phyloP scores from a whole-genome alignment of 2,329 filamentous ascomycete species.

The Aspergillus quadrilineatus region DNA sequence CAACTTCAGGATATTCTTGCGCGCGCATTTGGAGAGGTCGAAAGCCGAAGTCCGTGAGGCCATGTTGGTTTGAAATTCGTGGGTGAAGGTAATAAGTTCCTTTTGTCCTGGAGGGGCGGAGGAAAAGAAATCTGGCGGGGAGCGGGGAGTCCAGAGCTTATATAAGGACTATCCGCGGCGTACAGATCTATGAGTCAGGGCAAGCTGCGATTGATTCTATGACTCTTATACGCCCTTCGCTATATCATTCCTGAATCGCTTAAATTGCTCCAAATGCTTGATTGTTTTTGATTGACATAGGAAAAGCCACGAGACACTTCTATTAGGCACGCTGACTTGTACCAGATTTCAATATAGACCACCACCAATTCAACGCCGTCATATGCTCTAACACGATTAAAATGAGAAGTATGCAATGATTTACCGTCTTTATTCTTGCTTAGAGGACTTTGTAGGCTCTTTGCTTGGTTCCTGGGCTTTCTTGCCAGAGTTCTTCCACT shows the following conservation, averaged over 20 bases:
- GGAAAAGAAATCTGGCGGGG: constrained; percentile 7
- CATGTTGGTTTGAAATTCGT: constrained; percentile 28
- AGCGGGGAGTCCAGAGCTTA: constrained; percentile 9
- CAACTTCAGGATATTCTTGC: constrained; percentile 72
- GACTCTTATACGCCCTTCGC: background rate
- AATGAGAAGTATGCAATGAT: constrained; percentile 4
- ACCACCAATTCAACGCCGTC: constrained; percentile 7
- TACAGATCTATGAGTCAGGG: constrained; percentile 7
- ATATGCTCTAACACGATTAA: constrained; percentile 15
- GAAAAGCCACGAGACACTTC: background rate
- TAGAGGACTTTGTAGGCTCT: constrained; percentile 21
- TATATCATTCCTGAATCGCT: constrained; percentile 7
- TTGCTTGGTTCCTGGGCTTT: constrained; percentile 22
- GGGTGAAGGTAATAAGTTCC: background rate
- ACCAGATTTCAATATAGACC: background rate
- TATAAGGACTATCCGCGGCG: background rate
- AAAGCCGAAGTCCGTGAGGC: constrained; percentile 55
- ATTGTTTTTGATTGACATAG: background rate
- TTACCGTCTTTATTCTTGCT: constrained; percentile 20
- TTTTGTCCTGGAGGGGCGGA: background rate
- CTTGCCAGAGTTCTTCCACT: constrained; percentile 50
- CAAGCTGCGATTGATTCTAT: background rate
- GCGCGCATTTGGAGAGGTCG: constrained; percentile 70
- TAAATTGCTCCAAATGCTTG: constrained; percentile 11
- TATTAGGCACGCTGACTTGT: constrained; percentile 1